A percentile compares a stretch with the other conserved stretches of the same genome.
These are phyloP conservation scores for Mortierella sp. DNA, from an alignment of 371 early-diverging fungal species.

Conservation along the genomic window DNA sequence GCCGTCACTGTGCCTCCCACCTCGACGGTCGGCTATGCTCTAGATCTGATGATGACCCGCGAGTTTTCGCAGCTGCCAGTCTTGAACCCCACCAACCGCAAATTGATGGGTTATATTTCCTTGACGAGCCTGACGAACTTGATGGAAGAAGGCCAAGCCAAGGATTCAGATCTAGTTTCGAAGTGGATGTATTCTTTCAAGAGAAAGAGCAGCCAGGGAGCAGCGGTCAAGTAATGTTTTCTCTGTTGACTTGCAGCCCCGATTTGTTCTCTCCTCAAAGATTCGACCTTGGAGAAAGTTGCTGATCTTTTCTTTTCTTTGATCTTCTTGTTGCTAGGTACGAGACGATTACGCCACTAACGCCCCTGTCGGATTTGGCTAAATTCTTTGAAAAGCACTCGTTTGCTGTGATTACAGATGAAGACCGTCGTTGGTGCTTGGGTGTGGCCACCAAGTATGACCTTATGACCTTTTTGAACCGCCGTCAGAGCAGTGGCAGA, in stretches of 20 bases:
- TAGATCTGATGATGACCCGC: conserved; percentile 81
- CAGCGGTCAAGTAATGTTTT: conserved; percentile 21
- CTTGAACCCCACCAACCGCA: conserved; percentile 66
- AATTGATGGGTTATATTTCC: conserved; percentile 85
- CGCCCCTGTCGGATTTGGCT: conserved; percentile 81
- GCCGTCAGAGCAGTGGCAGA: conserved; percentile 48
- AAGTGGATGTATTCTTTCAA: conserved; percentile 73
- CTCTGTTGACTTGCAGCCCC: not conserved
- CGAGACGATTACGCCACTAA: conserved; percentile 82
- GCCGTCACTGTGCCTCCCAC: conserved; percentile 78
- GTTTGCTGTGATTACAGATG: conserved; percentile 87
- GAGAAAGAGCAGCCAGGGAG: conserved; percentile 51
- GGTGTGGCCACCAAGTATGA: conserved; percentile 88
- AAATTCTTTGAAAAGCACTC: conserved; percentile 77
- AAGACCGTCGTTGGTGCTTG: conserved; percentile 82
- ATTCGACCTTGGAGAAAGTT: not conserved
- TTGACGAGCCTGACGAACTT: conserved; percentile 68
- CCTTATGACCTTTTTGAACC: conserved; percentile 72
- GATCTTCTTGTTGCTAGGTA: conserved; percentile 51
- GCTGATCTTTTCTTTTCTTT: not conserved
- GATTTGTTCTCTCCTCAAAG: not conserved
- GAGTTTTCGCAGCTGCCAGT: conserved; percentile 93
- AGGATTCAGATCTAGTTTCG: conserved; percentile 60
- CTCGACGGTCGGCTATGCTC: conserved; percentile 67
- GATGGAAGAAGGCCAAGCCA: conserved; percentile 62